These are phyloP conservation scores for Ogataea nitratoaversa DNA, from an alignment of 805 yeast genomes.

Conservation along the genomic window DNA sequence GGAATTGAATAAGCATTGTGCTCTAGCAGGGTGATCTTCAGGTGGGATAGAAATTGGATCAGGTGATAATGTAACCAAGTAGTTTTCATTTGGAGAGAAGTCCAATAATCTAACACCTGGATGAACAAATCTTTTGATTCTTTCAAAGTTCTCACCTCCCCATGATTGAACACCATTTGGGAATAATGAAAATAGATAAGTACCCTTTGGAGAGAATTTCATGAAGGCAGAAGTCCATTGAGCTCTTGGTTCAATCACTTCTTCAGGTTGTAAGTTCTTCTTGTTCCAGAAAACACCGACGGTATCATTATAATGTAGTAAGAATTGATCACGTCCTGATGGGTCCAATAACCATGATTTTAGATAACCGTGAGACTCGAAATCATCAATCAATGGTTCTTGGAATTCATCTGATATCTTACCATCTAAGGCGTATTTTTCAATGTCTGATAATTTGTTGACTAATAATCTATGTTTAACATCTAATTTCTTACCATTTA, in stretches of 20 bases:
- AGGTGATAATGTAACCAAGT: constrained; percentile 84
- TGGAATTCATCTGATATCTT: constrained; percentile 55
- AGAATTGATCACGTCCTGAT: constrained; percentile 85
- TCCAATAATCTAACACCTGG: constrained; percentile 86
- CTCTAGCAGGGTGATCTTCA: constrained; percentile 57
- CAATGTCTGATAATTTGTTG: constrained; percentile 79
- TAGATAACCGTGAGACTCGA: constrained; percentile 74
- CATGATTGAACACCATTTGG: constrained; percentile 93
- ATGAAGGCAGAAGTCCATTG: constrained; percentile 87
- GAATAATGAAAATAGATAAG: constrained; percentile 80
- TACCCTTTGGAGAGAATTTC: constrained; percentile 91
- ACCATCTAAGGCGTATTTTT: constrained; percentile 66
- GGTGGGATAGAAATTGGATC: constrained; percentile 74
- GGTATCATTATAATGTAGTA: constrained; percentile 70
- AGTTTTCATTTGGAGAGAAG: constrained; percentile 90
- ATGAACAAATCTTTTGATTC: constrained; percentile 76
- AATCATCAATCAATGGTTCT: constrained; percentile 72
- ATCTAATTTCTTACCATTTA: constrained; percentile 89
- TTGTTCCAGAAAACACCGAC: constrained; percentile 88
- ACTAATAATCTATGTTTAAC: constrained; percentile 85
- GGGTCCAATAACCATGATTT: constrained; percentile 89
- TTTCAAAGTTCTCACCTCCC: constrained; percentile 83
- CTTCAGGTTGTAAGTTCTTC: constrained; percentile 65
- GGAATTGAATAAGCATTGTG: constrained; percentile 75
- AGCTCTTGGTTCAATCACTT: constrained; percentile 70